A percentile compares a stretch with the other conserved stretches of the same genome.
Evolutionary conservation across 2,329 filamentous ascomycete species (phyloP).

Genomic region (Colletotrichum gigasporum): DNA sequence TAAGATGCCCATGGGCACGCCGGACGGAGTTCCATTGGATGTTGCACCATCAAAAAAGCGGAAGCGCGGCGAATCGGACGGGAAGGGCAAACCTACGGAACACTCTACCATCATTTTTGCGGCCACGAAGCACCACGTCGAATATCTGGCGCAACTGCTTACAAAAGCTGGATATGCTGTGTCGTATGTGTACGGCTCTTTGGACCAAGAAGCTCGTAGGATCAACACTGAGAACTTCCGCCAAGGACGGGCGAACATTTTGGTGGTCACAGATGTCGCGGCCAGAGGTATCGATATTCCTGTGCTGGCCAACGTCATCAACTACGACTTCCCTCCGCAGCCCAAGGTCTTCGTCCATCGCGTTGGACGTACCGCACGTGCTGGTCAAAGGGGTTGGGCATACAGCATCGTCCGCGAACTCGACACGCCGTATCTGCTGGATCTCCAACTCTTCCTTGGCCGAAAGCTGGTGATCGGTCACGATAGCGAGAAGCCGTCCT

Average conservation of each 20-base stretch:
- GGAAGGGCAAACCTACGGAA: conserved; percentile 78
- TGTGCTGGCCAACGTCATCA: conserved; percentile 94
- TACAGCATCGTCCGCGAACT: conserved; percentile 91
- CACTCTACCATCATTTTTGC: conserved; percentile 96
- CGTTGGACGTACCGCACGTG: conserved; percentile 94
- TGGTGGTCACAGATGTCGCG: conserved; percentile 96
- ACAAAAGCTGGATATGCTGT: conserved; percentile 84
- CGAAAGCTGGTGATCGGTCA: conserved; percentile 82
- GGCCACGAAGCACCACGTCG: conserved; percentile 96
- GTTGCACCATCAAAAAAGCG: conserved; percentile 72
- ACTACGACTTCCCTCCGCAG: conserved; percentile 97
- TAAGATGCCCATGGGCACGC: conserved; percentile 81
- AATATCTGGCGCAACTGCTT: conserved; percentile 89
- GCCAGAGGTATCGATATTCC: conserved; percentile 98
- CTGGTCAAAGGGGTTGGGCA: conserved; percentile 91
- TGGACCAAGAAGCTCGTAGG: conserved; percentile 93
- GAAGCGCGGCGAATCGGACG: conserved; percentile 67
- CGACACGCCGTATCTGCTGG: conserved; percentile 90
- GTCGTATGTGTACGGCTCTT: conserved; percentile 92
- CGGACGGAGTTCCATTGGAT: conserved; percentile 57
- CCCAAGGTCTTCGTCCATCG: conserved; percentile 97
- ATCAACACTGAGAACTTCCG: conserved; percentile 93
- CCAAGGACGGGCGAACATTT: conserved; percentile 82
- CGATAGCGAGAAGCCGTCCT: conserved; percentile 70
- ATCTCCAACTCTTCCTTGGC: conserved; percentile 94